phyloP scores from a whole-genome alignment of 306 rosid genomes.

The Dalbergia oliveri region DNA sequence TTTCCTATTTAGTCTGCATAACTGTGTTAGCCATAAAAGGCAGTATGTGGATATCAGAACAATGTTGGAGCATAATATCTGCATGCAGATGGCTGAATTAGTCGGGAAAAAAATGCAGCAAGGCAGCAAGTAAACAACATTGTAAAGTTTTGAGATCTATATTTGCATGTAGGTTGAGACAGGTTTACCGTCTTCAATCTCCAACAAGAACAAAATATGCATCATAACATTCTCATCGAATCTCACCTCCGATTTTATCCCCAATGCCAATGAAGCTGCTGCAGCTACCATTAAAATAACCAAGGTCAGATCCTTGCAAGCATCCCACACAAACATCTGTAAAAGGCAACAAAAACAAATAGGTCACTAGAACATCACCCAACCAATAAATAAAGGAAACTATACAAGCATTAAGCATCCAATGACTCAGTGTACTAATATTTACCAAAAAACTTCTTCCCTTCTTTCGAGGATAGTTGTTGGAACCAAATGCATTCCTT shows the following conservation, averaged over 20 bases:
- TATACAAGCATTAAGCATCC: neutral
- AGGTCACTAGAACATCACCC: neutral
- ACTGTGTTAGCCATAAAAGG: neutral
- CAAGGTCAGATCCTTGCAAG: slow-evolving; percentile 99
- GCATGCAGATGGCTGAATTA: slow-evolving; percentile 4
- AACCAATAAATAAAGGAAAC: neutral
- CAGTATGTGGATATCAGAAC: neutral
- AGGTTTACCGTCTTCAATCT: neutral
- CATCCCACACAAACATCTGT: slow-evolving; percentile 98
- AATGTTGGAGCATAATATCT: neutral
- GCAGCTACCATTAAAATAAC: slow-evolving; percentile 96
- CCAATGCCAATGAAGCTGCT: slow-evolving; percentile 89
- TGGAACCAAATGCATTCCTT: slow-evolving; percentile 78
- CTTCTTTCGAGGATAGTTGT: slow-evolving; percentile 83
- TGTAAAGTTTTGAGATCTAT: neutral
- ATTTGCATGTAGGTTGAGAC: slow-evolving; percentile 6
- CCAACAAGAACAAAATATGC: slow-evolving; percentile 28
- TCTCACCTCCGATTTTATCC: slow-evolving; percentile 96
- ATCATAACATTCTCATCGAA: slow-evolving; percentile 21
- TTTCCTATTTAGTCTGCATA: neutral
- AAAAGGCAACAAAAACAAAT: slow-evolving; percentile 37
- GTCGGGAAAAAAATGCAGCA: neutral
- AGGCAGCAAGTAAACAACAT: neutral
- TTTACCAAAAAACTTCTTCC: slow-evolving; percentile 86
- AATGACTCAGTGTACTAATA: slow-evolving; percentile 20